Base-by-base conservation (phyloP, 306 rosid species). In the Cicer judaicum region DNA sequence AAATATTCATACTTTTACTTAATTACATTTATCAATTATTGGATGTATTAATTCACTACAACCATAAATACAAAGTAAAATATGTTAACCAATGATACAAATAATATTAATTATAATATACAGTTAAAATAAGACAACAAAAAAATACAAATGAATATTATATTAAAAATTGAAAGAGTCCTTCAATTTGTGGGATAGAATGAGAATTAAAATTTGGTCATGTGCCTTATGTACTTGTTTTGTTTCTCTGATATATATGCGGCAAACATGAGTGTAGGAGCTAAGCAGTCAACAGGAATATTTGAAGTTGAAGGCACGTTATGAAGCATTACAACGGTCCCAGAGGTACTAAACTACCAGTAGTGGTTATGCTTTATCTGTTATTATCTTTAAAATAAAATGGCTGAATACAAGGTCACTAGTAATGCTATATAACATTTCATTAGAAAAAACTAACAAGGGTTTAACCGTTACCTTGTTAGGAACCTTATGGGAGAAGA, bases 401-500 rank as follows among this genome's bases (percentile, higher is more conserved):
- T 68, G 52, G 34, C 21, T 56, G 8, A 49, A 15, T 49, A 41
- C 8, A 8, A 21, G 1, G n/a, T 70, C 10, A 49, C 3, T 70
- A 10, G n/a, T 7, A 54, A 12, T 70, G 52, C 50, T 60, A 24
- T 24, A 24, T 24, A 24, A 24, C 34, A 4, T 24, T 24, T 24
- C 34, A 24, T 24, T 24, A 2, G 3, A 24, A 24, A 24, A 24
- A 24, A 24, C 34, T 24, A 24, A 24, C 2, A 24, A 24, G 34
- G 34, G 34, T 41, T 59, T 39, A 50, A 57, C 14, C 62, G 2
- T 40, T 42, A 46, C 46, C n/a, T 0, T 70, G n/a, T 12, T 72
- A 94, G 97, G 88, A 90, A 94, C 82, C 91, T 94, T 46, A 81
- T 92, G 89, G 99, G 99, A 66, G 99, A 94, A 87, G 99, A 94